Evolutionary conservation across 2,329 filamentous ascomycete genomes (phyloP).

Genomic region (Coleophoma crateriformis): DNA sequence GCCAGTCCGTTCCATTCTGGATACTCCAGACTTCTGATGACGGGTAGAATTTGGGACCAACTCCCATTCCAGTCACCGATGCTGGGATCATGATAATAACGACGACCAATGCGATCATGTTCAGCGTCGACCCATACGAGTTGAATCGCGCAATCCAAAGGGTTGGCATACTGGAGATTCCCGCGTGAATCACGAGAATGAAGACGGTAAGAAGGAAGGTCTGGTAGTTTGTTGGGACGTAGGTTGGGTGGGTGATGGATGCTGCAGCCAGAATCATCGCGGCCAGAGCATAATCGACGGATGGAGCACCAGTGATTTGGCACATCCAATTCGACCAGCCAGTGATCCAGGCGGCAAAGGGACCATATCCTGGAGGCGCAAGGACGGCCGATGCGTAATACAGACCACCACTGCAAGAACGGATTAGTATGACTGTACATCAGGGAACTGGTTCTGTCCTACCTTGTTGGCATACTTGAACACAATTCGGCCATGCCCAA

Average conservation of each 20-base stretch:
- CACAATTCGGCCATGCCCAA: slow-evolving; percentile 67
- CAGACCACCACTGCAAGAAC: slow-evolving; percentile 48
- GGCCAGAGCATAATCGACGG: slow-evolving; percentile 60
- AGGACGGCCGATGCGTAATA: slow-evolving; percentile 72
- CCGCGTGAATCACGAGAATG: slow-evolving; percentile 62
- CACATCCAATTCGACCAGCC: slow-evolving; percentile 67
- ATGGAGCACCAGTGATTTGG: slow-evolving; percentile 62
- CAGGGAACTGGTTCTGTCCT: slow-evolving; percentile 4
- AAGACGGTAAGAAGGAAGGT: slow-evolving; percentile 62
- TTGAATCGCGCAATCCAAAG: slow-evolving; percentile 67
- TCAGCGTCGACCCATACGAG: slow-evolving; percentile 64
- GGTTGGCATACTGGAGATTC: slow-evolving; percentile 66
- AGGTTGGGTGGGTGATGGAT: slow-evolving; percentile 63
- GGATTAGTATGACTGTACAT: slow-evolving; percentile 2
- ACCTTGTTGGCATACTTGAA: slow-evolving; percentile 65
- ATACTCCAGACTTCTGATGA: slow-evolving; percentile 61
- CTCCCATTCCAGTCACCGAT: slow-evolving; percentile 35
- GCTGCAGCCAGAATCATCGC: slow-evolving; percentile 68
- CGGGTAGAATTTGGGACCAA: slow-evolving; percentile 50
- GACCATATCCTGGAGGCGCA: slow-evolving; percentile 59
- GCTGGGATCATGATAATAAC: slow-evolving; percentile 66
- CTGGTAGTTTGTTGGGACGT: slow-evolving; percentile 59
- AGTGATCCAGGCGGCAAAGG: slow-evolving; percentile 62
- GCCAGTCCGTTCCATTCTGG: slow-evolving; percentile 61
- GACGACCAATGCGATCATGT: slow-evolving; percentile 60